phyloP scores from a whole-genome alignment of 306 rosid species.

The Corylus avellana region DNA sequence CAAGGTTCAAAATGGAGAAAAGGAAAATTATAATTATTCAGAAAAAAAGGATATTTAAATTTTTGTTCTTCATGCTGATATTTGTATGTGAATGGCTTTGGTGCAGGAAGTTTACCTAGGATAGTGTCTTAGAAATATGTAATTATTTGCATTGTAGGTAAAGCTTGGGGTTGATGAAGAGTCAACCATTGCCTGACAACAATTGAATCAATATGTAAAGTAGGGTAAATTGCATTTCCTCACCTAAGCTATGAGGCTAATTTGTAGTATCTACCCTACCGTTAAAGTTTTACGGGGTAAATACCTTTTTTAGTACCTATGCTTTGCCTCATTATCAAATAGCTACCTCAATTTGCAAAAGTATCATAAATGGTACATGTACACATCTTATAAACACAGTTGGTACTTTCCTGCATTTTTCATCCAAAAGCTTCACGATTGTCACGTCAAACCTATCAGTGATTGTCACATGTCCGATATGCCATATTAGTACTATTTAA shows the following conservation, averaged over 20 bases:
- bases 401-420: no score
- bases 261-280: background rate
- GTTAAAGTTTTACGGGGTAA: no score
- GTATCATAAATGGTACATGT: no score
- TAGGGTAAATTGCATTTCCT: background rate
- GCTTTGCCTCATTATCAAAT: no score
- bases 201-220: background rate
- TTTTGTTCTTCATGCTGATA: background rate
- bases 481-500: no score
- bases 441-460: no score
- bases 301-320: no score
- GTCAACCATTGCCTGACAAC: background rate
- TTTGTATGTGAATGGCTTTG: background rate
- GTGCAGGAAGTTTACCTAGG: background rate
- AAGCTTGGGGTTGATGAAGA: background rate
- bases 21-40: background rate
- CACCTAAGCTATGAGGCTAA: background rate
- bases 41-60: background rate
- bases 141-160: background rate
- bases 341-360: no score
- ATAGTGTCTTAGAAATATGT: background rate
- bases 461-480: no score
- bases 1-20: background rate
- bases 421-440: no score
- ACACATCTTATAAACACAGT: no score